Base-by-base conservation (phyloP, 768 basidiomycete species). In the Phaeotremella skinneri region DNA sequence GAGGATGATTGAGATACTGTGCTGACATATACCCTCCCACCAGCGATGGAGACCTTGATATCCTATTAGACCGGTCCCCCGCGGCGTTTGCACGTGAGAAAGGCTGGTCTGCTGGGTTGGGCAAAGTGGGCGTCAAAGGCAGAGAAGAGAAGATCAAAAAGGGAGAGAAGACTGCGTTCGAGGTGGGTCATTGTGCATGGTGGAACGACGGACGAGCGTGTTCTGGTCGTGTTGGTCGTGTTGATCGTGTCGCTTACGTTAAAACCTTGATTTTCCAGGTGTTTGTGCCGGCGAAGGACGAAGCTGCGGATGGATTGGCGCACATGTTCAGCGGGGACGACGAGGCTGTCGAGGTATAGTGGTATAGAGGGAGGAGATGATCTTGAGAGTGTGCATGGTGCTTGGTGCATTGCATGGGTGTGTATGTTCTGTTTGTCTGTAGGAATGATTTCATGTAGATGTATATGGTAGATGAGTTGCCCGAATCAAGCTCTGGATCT, bases 41-140 rank as follows among this genome's bases (percentile, higher is more conserved):
- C 55, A 87, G 85, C 62, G 89, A 96, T 52, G 82, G 81, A 39
- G 90, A 96, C 67, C 78, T 99, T 32, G 85, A 87, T 23, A 81
- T 84, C 71, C 80, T 98, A 51, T 80, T 98, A 32, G 93, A 96
- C 67, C 81, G 93, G 29, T 69, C 68, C 6, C 64, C 72, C 3
- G 76, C 66, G 21, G 76, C 76, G 11, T 74, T 69, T 56, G 66
- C 68, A 4, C 62, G 76, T 26, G 69, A 70, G 53, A 69, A 70
- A 37, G 76, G 76, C 17, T 77, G 76, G 76, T 64, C 58, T 21
- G 69, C 74, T 41, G 69, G 74, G 27, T 55, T 76, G n/a, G 71
- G 64, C 17, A 61, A 68, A 21, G 60, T 42, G 14, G 61, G 64
- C 2, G 60, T 32, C 1, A 52, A 64, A 30, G 60, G 59, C 13